Conservation (phyloP, 2,329 filamentous ascomycete species). For the Fusarium sp. region DNA sequence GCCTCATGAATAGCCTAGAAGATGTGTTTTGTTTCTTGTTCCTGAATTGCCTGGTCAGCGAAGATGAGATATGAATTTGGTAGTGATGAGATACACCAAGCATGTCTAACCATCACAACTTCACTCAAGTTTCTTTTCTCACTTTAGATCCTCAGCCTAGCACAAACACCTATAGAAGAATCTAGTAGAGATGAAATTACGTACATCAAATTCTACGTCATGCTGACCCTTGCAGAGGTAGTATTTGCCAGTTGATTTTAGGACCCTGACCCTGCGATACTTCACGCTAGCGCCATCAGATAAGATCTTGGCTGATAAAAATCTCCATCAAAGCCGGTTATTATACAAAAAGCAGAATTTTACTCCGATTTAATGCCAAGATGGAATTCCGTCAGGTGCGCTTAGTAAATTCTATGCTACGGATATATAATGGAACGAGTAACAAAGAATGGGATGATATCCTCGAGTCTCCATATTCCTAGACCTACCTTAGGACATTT, state of each 20-base stretch:
- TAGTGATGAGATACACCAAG: neutral
- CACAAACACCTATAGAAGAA: neutral
- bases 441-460: neutral
- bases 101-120: no score
- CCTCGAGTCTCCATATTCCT: neutral
- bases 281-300: slow-evolving; percentile 9
- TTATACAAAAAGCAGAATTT: neutral
- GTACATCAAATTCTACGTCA: neutral
- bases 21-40: neutral
- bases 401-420: neutral
- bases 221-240: neutral
- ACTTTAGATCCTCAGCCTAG: neutral
- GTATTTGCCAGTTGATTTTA: neutral
- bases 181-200: neutral
- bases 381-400: neutral
- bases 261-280: slow-evolving; percentile 7
- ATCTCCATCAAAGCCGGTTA: neutral
- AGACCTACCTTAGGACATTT: no score
- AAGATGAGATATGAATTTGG: neutral
- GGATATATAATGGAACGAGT: neutral
- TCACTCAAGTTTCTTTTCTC: neutral
- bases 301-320: slow-evolving; percentile 21
- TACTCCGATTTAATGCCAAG: slow-evolving; percentile 7
- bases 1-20: neutral
- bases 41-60: neutral